Base-by-base conservation (phyloP, 2,329 filamentous ascomycete genomes). In the Coniochaeta sp. region DNA sequence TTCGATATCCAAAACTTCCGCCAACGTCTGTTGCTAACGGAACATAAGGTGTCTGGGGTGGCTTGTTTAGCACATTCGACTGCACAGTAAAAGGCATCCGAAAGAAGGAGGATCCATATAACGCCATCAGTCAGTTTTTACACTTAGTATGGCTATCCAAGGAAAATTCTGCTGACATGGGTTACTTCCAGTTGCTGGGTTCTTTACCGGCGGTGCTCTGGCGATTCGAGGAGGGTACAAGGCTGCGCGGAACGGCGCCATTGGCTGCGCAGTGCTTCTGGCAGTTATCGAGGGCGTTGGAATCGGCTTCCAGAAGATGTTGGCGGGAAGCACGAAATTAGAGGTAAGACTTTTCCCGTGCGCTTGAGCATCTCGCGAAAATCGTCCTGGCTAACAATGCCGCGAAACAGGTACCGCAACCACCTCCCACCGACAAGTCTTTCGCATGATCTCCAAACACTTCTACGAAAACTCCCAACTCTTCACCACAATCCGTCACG, bases 51-150 rank as follows among this genome's bases (percentile, higher is more conserved):
- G 92, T 96, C 61, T 98, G 95, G 93, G 93, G 95, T 72, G 95
- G 95, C 66, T 80, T 98, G 61, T 98, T 98, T 82, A 91, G 88
- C 69, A 96, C 91, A 63, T 98, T 93, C 71, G 95, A 99, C 79
- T 99, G 95, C 80, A 90, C 93, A 24, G 90, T 97, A 64, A 99
- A 98, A 82, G 93, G 93, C 61, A 80, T 93, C 60, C 82, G 92
- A 66, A 91, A 95, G 82, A 98, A 97, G 87, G 95, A 99, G 76
- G 95, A 98, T 74, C 92, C 95, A 16, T 98, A 92, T 80, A 98
- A 98, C 78, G 92, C 93, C 70, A 98, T 99, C 74, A 52, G 96
- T 93, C 68, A 38, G 54, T 57, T 1, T 3, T 9, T 22, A n/a
- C 28, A 38, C 34, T 31, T n/a, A 5, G 14, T n/a, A 17, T 3